These are phyloP conservation scores for Aspergillus latus DNA, from an alignment of 2,329 filamentous ascomycete species.

Conservation along the genomic window DNA sequence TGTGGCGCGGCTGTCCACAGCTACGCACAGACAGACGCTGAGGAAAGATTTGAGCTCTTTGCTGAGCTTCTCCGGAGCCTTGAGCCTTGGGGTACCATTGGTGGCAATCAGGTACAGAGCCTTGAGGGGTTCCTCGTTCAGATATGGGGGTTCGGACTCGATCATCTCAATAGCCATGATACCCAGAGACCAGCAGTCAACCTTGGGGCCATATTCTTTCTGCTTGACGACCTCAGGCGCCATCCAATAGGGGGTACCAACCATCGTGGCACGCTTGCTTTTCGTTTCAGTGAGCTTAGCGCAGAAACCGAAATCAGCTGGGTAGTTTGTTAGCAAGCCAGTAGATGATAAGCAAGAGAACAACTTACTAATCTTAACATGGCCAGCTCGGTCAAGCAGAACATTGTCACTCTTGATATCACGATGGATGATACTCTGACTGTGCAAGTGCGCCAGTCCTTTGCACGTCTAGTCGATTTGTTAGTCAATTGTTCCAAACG, in stretches of 20 bases:
- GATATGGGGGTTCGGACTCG: conserved; percentile 94
- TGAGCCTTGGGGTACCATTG: conserved; percentile 92
- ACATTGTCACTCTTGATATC: conserved; percentile 99
- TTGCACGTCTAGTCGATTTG: conserved; percentile 74
- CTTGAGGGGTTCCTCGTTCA: conserved; percentile 97
- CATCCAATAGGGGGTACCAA: conserved; percentile 99
- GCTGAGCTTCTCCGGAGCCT: conserved; percentile 97
- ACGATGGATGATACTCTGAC: conserved; percentile 95
- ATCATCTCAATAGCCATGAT: conserved; percentile 99
- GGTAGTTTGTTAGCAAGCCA: conserved; percentile 27
- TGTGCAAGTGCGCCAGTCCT: conserved; percentile 89
- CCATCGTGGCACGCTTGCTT: conserved; percentile 97
- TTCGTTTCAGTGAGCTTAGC: conserved; percentile 97
- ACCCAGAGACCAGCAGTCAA: conserved; percentile 97
- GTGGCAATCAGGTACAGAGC: conserved; percentile 96
- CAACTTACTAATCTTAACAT: conserved; percentile 92
- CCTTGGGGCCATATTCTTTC: conserved; percentile 97
- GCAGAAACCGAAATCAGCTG: conserved; percentile 98
- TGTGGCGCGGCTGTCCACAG: conserved; percentile 90
- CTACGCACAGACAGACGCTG: conserved; percentile 92
- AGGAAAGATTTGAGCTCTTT: conserved; percentile 98
- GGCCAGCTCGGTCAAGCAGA: conserved; percentile 85
- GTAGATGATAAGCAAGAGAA: background rate
- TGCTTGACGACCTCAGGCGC: conserved; percentile 98
- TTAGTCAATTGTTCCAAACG: conserved; percentile 10